A percentile compares a stretch with the other conserved stretches of the same genome.
These are phyloP conservation scores for Arabis hirsuta DNA, from an alignment of 345 rosid genomes.

Conservation along the genomic window DNA sequence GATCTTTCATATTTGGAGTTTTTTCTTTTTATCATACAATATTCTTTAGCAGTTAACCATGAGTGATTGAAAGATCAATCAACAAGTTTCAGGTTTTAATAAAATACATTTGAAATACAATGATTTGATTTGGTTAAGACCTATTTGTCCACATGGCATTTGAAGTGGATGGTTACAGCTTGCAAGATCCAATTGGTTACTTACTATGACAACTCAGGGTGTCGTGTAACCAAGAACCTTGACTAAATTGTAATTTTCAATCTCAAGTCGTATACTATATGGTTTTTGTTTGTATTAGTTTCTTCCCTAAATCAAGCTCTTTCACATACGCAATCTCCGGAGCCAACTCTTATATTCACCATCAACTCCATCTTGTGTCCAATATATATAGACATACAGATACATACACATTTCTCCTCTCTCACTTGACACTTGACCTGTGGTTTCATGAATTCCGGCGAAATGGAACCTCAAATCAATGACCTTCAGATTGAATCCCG, in stretches of 20 bases:
- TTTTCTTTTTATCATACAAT: not conserved
- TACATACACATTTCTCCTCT: constrained; percentile 28
- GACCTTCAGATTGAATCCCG: constrained; percentile 33
- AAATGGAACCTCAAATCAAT: constrained; percentile 27
- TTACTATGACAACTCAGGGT: constrained; percentile 31
- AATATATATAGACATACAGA: constrained; percentile 20
- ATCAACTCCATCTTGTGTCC: constrained; percentile 46
- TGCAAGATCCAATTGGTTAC: constrained; percentile 35
- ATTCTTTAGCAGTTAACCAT: constrained; percentile 3
- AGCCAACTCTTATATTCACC: constrained; percentile 48
- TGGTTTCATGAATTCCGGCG: constrained; percentile 38
- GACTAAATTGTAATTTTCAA: constrained; percentile 23
- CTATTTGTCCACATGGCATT: constrained; percentile 19
- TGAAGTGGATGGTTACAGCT: constrained; percentile 35
- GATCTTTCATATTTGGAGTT: constrained; percentile 21
- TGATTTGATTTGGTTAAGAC: constrained; percentile 16
- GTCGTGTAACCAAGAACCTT: constrained; percentile 41
- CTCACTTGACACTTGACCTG: constrained; percentile 19
- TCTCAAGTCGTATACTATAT: constrained; percentile 20
- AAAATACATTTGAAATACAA: constrained; percentile 9
- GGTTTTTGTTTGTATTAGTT: constrained; percentile 31
- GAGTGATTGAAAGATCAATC: constrained; percentile 10
- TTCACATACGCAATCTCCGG: constrained; percentile 56
- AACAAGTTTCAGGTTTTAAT: not conserved
- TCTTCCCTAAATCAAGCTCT: constrained; percentile 29